Conservation (phyloP, 768 basidiomycete genomes). For the Lentinula aciculospora region DNA sequence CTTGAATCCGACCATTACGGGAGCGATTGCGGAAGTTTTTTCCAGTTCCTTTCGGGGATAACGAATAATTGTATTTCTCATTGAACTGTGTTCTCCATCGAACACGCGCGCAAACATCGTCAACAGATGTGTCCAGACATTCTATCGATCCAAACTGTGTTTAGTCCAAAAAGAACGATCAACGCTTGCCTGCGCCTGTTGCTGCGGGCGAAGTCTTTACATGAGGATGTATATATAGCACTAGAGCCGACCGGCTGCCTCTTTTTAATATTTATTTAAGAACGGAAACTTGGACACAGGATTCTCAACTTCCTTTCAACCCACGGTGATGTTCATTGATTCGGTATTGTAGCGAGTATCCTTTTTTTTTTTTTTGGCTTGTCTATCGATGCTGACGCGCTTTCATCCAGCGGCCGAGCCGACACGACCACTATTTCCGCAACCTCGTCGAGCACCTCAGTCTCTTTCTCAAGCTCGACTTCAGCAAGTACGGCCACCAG, state of each 20-base stretch:
- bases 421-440: not conserved
- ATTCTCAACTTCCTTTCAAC: not conserved
- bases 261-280: not conserved
- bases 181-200: no score
- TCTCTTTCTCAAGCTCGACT: not conserved
- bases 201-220: no score
- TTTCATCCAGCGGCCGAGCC: not conserved
- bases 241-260: not conserved
- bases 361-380: not conserved
- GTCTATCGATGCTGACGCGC: not conserved
- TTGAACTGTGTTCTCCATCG: no score
- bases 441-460: not conserved
- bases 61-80: no score
- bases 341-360: not conserved
- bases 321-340: not conserved
- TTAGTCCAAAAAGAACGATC: no score
- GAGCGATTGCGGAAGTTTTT: no score
- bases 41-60: no score
- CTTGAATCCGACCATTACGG: no score
- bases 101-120: no score
- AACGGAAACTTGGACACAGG: not conserved
- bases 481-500: not conserved
- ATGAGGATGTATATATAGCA: not conserved
- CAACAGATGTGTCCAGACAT: no score
- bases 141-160: no score